These are phyloP conservation scores for Aspergillus fumigatus DNA, from an alignment of 2,329 filamentous ascomycete species.

Conservation along the genomic window DNA sequence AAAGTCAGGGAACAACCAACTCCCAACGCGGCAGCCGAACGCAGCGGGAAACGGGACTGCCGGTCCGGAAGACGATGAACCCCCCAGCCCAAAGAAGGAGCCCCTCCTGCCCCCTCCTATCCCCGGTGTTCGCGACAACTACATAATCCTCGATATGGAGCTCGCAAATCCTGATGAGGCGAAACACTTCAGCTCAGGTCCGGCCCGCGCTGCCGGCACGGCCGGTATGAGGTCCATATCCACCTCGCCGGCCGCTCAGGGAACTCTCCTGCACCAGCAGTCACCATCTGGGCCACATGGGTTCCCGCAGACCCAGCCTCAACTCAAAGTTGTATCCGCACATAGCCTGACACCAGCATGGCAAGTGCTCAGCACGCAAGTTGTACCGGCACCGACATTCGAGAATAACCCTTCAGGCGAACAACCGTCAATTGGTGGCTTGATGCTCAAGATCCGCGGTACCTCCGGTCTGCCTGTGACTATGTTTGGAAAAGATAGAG, in stretches of 20 bases:
- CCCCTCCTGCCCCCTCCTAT: conserved; percentile 44
- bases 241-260: conserved; percentile 17
- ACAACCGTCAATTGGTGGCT: conserved; percentile 42
- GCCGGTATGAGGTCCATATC: conserved; percentile 16
- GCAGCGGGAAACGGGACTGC: conserved; percentile 8
- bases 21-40: conserved; percentile 4
- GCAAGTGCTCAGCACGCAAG: conserved; percentile 55
- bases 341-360: conserved; percentile 72
- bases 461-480: conserved; percentile 28
- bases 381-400: conserved; percentile 60
- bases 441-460: conserved; percentile 45
- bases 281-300: conserved; percentile 5
- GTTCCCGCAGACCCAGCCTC: conserved; percentile 29
- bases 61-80: conserved; percentile 18
- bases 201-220: conserved; percentile 3
- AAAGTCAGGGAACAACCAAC: conserved; percentile 3
- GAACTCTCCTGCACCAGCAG: conserved; percentile 3
- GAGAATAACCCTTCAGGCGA: conserved; percentile 50
- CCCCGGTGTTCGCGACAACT: conserved; percentile 50
- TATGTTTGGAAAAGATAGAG: conserved; percentile 18
- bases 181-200: conserved; percentile 11
- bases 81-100: conserved; percentile 15
- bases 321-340: conserved; percentile 57
- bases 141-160: conserved; percentile 54
- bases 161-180: conserved; percentile 11